Evolutionary conservation across 345 rosid species (phyloP).

Genomic region (Lepidium sativum): DNA sequence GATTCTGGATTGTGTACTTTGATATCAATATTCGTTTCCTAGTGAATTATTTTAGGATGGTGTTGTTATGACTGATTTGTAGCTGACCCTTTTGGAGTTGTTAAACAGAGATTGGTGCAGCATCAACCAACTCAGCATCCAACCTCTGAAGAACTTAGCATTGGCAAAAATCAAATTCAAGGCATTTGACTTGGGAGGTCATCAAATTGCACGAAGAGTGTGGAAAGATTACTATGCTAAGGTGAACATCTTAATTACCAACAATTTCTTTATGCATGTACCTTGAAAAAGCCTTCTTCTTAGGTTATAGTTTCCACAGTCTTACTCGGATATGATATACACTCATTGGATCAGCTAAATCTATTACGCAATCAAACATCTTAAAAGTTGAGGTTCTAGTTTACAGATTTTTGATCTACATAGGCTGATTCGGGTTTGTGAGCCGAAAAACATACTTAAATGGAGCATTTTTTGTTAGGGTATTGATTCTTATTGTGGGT

Average conservation of each 20-base stretch:
- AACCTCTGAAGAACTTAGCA: conserved; percentile 84
- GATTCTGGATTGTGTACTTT: not conserved
- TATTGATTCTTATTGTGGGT: not conserved
- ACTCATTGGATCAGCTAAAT: not conserved
- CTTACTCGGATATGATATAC: not conserved
- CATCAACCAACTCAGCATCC: conserved; percentile 93
- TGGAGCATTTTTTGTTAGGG: not conserved
- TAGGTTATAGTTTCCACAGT: not conserved
- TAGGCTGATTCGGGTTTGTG: no score
- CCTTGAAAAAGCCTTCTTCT: not conserved
- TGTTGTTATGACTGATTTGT: not conserved
- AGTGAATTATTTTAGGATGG: not conserved
- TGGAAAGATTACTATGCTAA: conserved; percentile 95
- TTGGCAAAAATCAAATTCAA: conserved; percentile 88
- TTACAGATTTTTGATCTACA: no score
- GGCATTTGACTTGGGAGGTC: conserved; percentile 90
- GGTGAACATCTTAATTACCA: conserved; percentile 25
- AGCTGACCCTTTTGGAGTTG: not conserved
- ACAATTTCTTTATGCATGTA: not conserved
- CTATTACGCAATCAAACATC: not conserved
- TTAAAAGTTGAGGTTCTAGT: not conserved
- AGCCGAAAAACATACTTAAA: not conserved
- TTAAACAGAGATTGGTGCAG: conserved; percentile 69
- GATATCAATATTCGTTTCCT: not conserved
- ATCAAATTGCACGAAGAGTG: conserved; percentile 85